A percentile compares a stretch with the other conserved stretches of the same genome.
These are phyloP conservation scores for Penicillium crystallinum DNA, from an alignment of 495 filamentous ascomycete species.

Conservation along the genomic window DNA sequence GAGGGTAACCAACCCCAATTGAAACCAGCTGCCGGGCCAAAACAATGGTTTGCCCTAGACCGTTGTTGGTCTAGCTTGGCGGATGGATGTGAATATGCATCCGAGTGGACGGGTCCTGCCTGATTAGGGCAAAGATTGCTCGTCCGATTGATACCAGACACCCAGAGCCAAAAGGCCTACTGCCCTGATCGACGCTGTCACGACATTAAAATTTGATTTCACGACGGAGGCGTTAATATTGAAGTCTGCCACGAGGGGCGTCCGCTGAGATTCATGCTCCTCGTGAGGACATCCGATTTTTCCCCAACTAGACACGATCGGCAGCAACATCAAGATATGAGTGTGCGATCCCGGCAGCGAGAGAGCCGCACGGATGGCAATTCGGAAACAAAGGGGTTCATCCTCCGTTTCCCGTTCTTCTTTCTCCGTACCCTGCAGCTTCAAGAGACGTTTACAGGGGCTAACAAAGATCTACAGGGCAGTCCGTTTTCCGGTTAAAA, in stretches of 20 bases:
- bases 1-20: too few species aligned
- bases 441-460: neutral
- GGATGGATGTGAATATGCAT: too few species aligned
- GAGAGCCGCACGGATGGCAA: neutral
- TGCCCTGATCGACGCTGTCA: too few species aligned
- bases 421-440: neutral
- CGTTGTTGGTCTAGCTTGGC: too few species aligned
- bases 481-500: neutral
- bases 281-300: neutral
- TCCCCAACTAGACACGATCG: conserved; percentile 2
- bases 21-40: neutral
- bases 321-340: neutral
- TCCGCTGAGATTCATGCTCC: neutral
- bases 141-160: too few species aligned
- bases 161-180: too few species aligned
- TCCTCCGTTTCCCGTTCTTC: neutral
- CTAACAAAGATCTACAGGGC: neutral
- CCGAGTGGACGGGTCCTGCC: too few species aligned
- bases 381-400: neutral
- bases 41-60: too few species aligned
- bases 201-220: too few species aligned
- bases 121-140: too few species aligned
- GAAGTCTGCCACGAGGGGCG: neutral
- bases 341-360: neutral
- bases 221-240: neutral